Conservation (phyloP, 106 monocot species). For the Dioscorea dumetorum region DNA sequence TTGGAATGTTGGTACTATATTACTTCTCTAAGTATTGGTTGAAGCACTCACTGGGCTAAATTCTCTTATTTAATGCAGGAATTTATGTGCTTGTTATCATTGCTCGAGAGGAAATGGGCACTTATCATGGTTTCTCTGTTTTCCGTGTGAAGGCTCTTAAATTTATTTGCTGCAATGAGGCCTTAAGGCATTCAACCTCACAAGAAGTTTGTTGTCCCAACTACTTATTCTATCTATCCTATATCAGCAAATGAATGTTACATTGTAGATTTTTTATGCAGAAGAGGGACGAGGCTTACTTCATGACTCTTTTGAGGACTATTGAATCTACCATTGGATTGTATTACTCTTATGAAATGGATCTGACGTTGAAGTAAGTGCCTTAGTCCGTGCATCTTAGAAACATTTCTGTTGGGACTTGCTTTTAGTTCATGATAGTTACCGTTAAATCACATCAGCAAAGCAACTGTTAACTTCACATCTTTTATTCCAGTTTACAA, state of each 20-base stretch:
- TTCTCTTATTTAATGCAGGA: slow-evolving; percentile 39
- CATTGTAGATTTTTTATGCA: slow-evolving; percentile 19
- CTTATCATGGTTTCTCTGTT: slow-evolving; percentile 51
- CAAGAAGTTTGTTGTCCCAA: slow-evolving; percentile 50
- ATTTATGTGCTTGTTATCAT: slow-evolving; percentile 80
- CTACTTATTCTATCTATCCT: neutral
- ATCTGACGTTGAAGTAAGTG: slow-evolving; percentile 85
- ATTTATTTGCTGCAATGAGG: slow-evolving; percentile 70
- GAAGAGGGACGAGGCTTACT: slow-evolving; percentile 92
- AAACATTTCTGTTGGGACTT: no score
- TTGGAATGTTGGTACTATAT: no score
- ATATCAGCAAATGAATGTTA: neutral
- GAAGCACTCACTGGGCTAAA: no score
- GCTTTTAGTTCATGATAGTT: no score
- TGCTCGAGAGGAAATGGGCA: slow-evolving; percentile 62
- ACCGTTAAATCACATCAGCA: no score
- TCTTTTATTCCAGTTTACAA: slow-evolving; percentile 52
- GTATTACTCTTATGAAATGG: slow-evolving; percentile 85
- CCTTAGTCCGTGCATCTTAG: neutral
- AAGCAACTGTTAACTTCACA: no score
- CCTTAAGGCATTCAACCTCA: slow-evolving; percentile 46
- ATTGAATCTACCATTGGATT: slow-evolving; percentile 79
- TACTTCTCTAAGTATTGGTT: no score
- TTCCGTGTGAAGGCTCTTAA: slow-evolving; percentile 63
- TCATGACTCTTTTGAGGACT: slow-evolving; percentile 75